Evolutionary conservation across 140 eudicot genomes (phyloP).

Genomic region (Ambrosia hybrid): DNA sequence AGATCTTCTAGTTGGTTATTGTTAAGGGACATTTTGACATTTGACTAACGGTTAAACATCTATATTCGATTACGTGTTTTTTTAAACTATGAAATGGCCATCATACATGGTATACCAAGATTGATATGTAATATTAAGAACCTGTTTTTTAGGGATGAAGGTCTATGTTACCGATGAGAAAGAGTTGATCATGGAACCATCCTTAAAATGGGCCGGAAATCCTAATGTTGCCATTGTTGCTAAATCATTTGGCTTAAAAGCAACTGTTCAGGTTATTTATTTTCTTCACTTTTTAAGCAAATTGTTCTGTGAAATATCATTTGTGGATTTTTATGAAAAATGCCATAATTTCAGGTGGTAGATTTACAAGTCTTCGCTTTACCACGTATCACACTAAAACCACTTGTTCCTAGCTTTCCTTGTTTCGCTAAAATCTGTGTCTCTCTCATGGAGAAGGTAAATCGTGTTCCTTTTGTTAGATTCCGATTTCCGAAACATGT

Average conservation of each 20-base stretch:
- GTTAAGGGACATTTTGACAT: background rate
- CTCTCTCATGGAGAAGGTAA: slow-evolving; percentile 97
- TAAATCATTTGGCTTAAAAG: slow-evolving; percentile 89
- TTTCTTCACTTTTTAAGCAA: slow-evolving; percentile 8
- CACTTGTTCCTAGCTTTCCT: slow-evolving; percentile 98
- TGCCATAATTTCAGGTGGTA: slow-evolving; percentile 57
- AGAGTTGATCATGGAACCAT: slow-evolving; percentile 98
- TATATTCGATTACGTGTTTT: background rate
- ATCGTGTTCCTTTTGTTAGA: slow-evolving; percentile 12
- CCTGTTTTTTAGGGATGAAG: slow-evolving; percentile 71
- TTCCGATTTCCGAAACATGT: slow-evolving; percentile 1
- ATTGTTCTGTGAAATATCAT: background rate
- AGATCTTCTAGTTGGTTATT: too few relatives aligned
- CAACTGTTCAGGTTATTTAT: slow-evolving; percentile 82
- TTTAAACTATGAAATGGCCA: background rate
- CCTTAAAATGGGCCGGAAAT: slow-evolving; percentile 93
- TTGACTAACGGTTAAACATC: background rate
- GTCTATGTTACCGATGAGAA: slow-evolving; percentile 90
- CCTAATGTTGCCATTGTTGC: slow-evolving; percentile 80
- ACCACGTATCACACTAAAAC: slow-evolving; percentile 95
- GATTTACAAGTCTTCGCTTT: slow-evolving; percentile 91
- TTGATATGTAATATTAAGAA: background rate
- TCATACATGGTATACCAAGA: background rate
- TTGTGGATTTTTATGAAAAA: slow-evolving; percentile 15
- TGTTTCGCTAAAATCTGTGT: slow-evolving; percentile 88